Evolutionary conservation across 2,329 filamentous ascomycete genomes (phyloP).

Genomic region (Cordyceps fumosorosea): DNA sequence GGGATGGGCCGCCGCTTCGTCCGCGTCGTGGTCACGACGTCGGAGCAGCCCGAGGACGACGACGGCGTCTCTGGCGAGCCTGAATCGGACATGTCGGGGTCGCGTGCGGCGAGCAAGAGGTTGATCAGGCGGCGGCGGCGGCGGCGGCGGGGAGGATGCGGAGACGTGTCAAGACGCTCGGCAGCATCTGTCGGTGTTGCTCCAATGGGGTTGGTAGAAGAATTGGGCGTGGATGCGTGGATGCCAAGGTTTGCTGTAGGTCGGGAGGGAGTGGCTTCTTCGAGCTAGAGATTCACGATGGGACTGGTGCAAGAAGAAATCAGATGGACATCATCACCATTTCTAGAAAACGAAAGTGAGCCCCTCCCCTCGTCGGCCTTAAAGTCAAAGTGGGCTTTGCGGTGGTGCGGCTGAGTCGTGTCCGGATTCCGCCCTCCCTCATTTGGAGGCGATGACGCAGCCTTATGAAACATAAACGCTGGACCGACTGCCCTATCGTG

Average conservation of each 20-base stretch:
- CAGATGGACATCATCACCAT: not conserved
- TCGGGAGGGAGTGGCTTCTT: not conserved
- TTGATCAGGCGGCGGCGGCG: not conserved
- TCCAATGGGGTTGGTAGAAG: not conserved
- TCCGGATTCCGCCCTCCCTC: not conserved
- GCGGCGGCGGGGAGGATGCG: too few relatives aligned
- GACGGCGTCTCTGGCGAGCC: conserved; percentile 2
- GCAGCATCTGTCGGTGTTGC: not conserved
- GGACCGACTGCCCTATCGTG: not conserved
- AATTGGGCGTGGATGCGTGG: not conserved
- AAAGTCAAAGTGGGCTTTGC: not conserved
- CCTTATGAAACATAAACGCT: conserved; percentile 8
- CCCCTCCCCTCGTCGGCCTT: not conserved
- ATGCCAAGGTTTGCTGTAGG: not conserved
- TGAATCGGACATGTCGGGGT: conserved; percentile 3
- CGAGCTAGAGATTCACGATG: not conserved
- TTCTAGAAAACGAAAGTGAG: not conserved
- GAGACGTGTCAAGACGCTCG: not conserved
- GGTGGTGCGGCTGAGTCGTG: conserved; percentile 6
- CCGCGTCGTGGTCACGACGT: not conserved
- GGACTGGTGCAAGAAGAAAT: not conserved
- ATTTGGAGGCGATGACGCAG: conserved; percentile 7
- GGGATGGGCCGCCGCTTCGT: conserved; percentile 25
- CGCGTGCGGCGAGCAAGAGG: not conserved
- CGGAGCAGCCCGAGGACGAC: not conserved